Evolutionary conservation across 345 rosid genomes (phyloP).

Genomic region (Punica granatum): DNA sequence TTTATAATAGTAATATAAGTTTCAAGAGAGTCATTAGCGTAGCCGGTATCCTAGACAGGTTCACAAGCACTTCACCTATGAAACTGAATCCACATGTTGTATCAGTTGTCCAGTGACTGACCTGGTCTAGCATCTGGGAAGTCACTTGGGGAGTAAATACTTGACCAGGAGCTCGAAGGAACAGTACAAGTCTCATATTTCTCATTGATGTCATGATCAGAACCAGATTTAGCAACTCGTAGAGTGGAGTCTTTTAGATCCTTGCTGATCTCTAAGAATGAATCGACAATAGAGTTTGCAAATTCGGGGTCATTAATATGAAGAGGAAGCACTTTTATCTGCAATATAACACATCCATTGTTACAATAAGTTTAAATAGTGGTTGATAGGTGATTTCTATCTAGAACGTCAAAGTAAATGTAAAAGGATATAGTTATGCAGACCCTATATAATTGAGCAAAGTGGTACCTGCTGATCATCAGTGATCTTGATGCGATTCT

Average conservation of each 20-base stretch:
- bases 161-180: constrained; percentile 25
- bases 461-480: constrained; percentile 55
- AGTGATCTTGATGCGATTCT: constrained; percentile 43
- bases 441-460: constrained; percentile 6
- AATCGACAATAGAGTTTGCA: constrained; percentile 66
- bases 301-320: constrained; percentile 84
- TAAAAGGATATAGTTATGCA: constrained; percentile 7
- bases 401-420: background rate
- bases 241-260: constrained; percentile 18
- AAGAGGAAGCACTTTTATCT: constrained; percentile 58
- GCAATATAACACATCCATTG: constrained; percentile 10
- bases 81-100: background rate
- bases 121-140: constrained; percentile 88
- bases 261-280: constrained; percentile 57
- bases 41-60: background rate
- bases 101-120: constrained; percentile 15
- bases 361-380: background rate
- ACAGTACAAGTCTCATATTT: constrained; percentile 14
- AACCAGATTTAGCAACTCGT: constrained; percentile 16
- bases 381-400: background rate
- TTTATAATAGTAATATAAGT: too few relatives aligned
- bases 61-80: background rate
- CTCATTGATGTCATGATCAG: constrained; percentile 24
- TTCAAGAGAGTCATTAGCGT: background rate
- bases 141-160: constrained; percentile 53